A percentile compares a stretch with the other conserved stretches of the same genome.
These are phyloP conservation scores for Macaranga tanarius DNA, from an alignment of 441 rosid species.

Conservation along the genomic window DNA sequence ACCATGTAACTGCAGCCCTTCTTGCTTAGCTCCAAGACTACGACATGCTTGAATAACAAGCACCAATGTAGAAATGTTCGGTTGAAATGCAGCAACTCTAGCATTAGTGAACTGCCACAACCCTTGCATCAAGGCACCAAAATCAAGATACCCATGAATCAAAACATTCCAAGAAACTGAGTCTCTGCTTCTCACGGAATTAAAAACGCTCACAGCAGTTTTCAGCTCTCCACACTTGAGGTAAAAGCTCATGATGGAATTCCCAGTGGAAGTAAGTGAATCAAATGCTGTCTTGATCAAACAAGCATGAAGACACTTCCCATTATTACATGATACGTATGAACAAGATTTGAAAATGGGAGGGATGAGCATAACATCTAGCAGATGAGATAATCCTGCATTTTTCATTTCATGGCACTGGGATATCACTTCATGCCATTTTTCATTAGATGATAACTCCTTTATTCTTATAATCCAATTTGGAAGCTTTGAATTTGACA, in stretches of 20 bases:
- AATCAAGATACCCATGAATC: slow-evolving; percentile 47
- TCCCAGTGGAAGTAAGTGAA: slow-evolving; percentile 46
- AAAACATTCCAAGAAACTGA: slow-evolving; percentile 75
- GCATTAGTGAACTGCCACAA: slow-evolving; percentile 50
- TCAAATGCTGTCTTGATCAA: slow-evolving; percentile 58
- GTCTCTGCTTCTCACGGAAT: slow-evolving; percentile 40
- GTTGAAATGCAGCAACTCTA: slow-evolving; percentile 52
- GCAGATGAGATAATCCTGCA: slow-evolving; percentile 28
- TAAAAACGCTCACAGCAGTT: slow-evolving; percentile 42
- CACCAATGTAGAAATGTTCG: slow-evolving; percentile 55
- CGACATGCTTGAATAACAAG: slow-evolving; percentile 53
- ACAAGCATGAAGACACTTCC: slow-evolving; percentile 48
- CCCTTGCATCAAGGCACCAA: slow-evolving; percentile 45
- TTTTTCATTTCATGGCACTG: slow-evolving; percentile 42
- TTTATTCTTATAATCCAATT: slow-evolving; percentile 32
- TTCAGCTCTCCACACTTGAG: slow-evolving; percentile 45
- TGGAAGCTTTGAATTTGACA: too few species aligned
- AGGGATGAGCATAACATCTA: slow-evolving; percentile 51
- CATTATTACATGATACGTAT: slow-evolving; percentile 40
- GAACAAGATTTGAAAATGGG: slow-evolving; percentile 57
- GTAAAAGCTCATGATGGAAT: slow-evolving; percentile 61
- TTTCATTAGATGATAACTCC: slow-evolving; percentile 45
- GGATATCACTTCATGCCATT: slow-evolving; percentile 53
- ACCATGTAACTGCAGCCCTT: slow-evolving; percentile 45
- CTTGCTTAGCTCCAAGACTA: slow-evolving; percentile 10